A percentile compares a stretch with the other conserved stretches of the same genome.
These are phyloP conservation scores for Sicyos edulis DNA, from an alignment of 306 rosid genomes.

Conservation along the genomic window DNA sequence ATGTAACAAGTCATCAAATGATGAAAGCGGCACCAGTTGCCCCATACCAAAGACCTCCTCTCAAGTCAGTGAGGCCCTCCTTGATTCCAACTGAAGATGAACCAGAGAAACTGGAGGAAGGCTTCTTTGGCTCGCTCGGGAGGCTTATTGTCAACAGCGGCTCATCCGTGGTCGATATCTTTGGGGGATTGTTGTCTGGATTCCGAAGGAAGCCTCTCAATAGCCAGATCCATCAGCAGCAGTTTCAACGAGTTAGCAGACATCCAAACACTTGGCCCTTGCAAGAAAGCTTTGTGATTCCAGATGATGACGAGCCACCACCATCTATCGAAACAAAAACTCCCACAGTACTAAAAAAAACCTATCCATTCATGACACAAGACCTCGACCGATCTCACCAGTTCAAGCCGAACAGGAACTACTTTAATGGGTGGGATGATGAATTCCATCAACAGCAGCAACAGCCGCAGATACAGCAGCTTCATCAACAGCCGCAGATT, in stretches of 20 bases:
- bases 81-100: conserved; percentile 78
- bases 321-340: conserved; percentile 64
- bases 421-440: conserved; percentile 51
- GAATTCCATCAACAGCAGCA: conserved; percentile 40
- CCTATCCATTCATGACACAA: conserved; percentile 51
- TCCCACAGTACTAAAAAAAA: conserved; percentile 40
- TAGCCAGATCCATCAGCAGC: conserved; percentile 48
- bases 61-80: conserved; percentile 66
- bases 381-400: conserved; percentile 59
- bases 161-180: conserved; percentile 52
- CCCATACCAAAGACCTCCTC: conserved; percentile 56
- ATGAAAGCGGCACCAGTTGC: conserved; percentile 43
- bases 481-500: conserved; percentile 17
- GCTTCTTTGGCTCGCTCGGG: conserved; percentile 82
- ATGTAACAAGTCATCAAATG: conserved; percentile 36
- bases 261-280: conserved; percentile 59
- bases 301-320: conserved; percentile 88
- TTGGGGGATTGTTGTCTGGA: conserved; percentile 53
- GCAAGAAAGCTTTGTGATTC: conserved; percentile 91
- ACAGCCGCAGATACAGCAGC: conserved; percentile 18
- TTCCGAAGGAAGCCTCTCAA: conserved; percentile 60
- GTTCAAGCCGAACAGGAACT: conserved; percentile 41
- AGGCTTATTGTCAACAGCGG: conserved; percentile 63
- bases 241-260: conserved; percentile 47
- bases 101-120: conserved; percentile 63